Evolutionary conservation across 2,329 filamentous ascomycete species (phyloP).

Genomic region (Byssothecium circinans): DNA sequence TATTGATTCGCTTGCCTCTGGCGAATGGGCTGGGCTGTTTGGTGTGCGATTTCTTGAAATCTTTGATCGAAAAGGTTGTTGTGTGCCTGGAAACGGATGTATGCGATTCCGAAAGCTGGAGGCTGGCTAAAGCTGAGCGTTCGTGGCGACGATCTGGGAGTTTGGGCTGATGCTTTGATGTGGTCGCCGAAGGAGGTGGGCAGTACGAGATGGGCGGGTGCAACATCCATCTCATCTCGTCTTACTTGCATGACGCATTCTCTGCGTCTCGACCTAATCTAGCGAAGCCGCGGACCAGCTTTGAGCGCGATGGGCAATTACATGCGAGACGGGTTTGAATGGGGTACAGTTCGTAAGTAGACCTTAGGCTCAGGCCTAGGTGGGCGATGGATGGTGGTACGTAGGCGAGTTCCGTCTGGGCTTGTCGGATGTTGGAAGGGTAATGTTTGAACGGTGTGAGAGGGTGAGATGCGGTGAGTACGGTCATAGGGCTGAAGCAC

Average conservation of each 20-base stretch:
- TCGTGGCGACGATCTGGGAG: background rate
- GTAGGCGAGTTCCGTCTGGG: slow-evolving; percentile 9
- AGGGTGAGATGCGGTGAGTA: background rate
- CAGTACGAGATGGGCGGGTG: slow-evolving; percentile 7
- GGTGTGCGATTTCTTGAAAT: too few species aligned
- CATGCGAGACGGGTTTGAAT: background rate
- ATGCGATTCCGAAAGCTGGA: background rate
- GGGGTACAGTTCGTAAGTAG: background rate
- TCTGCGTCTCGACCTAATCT: background rate
- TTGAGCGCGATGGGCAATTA: background rate
- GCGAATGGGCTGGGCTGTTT: too few species aligned
- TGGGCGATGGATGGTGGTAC: background rate
- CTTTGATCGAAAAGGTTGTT: background rate
- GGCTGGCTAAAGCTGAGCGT: background rate
- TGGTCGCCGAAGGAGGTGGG: background rate
- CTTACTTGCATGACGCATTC: slow-evolving; percentile 13
- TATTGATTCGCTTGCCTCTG: background rate
- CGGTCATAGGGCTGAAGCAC: slow-evolving; percentile 23
- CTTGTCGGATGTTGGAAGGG: slow-evolving; percentile 9
- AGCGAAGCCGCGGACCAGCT: slow-evolving; percentile 1
- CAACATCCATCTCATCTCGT: slow-evolving; percentile 3
- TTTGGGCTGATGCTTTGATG: background rate
- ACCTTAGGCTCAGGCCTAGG: background rate
- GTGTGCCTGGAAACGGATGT: background rate
- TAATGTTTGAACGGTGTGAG: background rate